phyloP scores from a whole-genome alignment of 2,329 filamentous ascomycete species.

The Aspergillus tanneri region DNA sequence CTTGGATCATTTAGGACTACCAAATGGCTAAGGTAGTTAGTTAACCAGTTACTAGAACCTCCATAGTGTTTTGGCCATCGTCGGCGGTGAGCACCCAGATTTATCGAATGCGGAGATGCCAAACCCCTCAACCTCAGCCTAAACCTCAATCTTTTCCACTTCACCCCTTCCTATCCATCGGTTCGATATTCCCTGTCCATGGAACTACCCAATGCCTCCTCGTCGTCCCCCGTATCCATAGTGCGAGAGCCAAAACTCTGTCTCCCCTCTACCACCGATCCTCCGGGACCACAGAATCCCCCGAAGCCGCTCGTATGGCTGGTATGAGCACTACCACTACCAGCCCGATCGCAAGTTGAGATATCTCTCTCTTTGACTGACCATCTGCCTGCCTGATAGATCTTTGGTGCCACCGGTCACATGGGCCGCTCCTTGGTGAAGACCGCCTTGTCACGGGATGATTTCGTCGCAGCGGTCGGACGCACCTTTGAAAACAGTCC shows the following conservation, averaged over 20 bases:
- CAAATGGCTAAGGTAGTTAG: no score
- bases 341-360: neutral
- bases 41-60: no score
- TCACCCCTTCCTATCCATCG: neutral
- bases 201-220: conserved; percentile 14
- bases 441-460: conserved; percentile 73
- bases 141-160: no score
- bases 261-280: conserved; percentile 82
- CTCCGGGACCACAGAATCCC: conserved; percentile 69
- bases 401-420: conserved; percentile 96
- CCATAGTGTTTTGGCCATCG: no score
- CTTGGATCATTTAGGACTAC: no score
- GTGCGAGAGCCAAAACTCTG: conserved; percentile 50
- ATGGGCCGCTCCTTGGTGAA: conserved; percentile 91
- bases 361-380: conserved; percentile 1
- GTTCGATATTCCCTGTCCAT: conserved; percentile 27
- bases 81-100: conserved; percentile 16
- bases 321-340: conserved; percentile 51
- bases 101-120: conserved; percentile 27
- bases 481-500: conserved; percentile 74
- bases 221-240: conserved; percentile 24
- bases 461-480: conserved; percentile 83
- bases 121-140: conserved; percentile 5
- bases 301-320: conserved; percentile 83
- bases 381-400: conserved; percentile 47